Conservation (phyloP, 2,329 filamentous ascomycete genomes). For the Diaporthe sp. region DNA sequence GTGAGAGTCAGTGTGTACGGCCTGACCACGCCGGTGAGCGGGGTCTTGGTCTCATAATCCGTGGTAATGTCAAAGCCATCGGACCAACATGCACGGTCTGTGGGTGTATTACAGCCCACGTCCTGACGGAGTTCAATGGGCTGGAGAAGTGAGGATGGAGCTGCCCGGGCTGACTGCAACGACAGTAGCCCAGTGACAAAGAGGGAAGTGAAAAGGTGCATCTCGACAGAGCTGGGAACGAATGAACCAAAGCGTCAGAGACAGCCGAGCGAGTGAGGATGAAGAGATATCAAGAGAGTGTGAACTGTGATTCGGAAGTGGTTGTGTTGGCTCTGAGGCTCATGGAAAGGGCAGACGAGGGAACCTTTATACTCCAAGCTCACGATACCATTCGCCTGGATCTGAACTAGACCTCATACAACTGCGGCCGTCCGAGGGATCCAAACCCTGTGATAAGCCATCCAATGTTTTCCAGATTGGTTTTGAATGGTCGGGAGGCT, state of each 20-base stretch:
- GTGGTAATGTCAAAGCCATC: constrained; percentile 49
- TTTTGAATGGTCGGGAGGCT: constrained; percentile 20
- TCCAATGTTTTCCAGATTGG: constrained; percentile 12
- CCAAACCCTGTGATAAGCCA: neutral
- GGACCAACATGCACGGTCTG: constrained; percentile 49
- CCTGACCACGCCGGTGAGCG: constrained; percentile 45
- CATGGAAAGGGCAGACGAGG: neutral
- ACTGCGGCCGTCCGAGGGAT: neutral
- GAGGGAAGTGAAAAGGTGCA: constrained; percentile 23
- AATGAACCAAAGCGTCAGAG: neutral
- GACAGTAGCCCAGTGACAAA: constrained; percentile 38
- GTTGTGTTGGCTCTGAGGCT: neutral
- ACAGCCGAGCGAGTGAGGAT: neutral
- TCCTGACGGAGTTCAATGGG: constrained; percentile 32
- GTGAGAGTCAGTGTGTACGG: constrained; percentile 49
- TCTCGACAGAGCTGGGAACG: neutral
- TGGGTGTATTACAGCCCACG: constrained; percentile 46
- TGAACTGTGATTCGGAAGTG: neutral
- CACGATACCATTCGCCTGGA: neutral
- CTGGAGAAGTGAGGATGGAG: constrained; percentile 30
- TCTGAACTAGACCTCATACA: neutral
- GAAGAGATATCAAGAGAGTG: constrained; percentile 7
- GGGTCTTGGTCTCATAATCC: constrained; percentile 47
- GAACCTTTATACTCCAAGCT: constrained; percentile 24
- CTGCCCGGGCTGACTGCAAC: constrained; percentile 26